Conservation (phyloP, 164 flowering plant species). For the Magnolia sinica region DNA sequence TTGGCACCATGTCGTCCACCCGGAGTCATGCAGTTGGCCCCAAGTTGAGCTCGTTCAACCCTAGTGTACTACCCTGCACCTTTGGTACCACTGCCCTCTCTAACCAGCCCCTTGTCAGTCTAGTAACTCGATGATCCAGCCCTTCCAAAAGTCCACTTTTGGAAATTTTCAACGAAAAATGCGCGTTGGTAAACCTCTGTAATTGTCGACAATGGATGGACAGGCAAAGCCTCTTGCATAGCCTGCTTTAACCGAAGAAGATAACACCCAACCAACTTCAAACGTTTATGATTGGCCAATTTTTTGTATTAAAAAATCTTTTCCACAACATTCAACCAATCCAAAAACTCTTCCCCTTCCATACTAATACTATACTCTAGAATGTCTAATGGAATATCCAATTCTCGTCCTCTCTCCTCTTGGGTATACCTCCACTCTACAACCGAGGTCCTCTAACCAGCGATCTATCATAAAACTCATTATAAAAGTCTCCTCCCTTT, state of each 20-base stretch:
- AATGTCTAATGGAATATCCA: neutral
- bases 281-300: neutral
- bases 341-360: neutral
- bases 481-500: neutral
- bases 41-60: neutral
- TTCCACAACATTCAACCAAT: neutral
- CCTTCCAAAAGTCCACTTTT: neutral
- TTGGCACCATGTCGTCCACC: neutral
- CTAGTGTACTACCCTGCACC: neutral
- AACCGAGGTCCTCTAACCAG: neutral
- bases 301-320: neutral
- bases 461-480: neutral
- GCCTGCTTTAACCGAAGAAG: neutral
- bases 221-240: neutral
- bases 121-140: neutral
- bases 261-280: neutral
- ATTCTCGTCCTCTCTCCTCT: neutral
- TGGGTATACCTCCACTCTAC: neutral
- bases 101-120: neutral
- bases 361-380: neutral
- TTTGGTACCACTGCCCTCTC: too few relatives aligned
- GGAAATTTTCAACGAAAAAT: neutral
- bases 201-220: neutral
- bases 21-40: neutral
- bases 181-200: neutral